Evolutionary conservation across 169 alveolate species (phyloP).

Genomic region (Eimeria falciformis): DNA sequence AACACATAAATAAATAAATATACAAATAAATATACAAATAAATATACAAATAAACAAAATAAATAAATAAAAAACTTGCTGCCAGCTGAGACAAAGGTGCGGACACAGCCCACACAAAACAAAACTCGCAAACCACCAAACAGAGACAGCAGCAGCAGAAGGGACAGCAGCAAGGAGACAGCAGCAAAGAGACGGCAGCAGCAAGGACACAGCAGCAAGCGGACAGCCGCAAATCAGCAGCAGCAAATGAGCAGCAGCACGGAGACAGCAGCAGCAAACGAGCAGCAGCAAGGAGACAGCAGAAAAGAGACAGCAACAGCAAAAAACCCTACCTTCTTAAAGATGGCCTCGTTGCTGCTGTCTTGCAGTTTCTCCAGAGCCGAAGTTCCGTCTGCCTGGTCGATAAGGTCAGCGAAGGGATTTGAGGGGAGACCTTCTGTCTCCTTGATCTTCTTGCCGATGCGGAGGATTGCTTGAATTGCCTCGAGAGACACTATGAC

Average conservation of each 20-base stretch:
- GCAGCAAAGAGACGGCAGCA: no score
- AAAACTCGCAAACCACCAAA: constrained; percentile 9
- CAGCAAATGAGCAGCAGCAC: no score
- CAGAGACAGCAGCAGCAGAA: not conserved
- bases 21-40: no score
- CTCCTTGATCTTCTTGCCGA: constrained; percentile 60
- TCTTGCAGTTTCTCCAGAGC: constrained; percentile 78
- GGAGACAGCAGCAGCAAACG: no score
- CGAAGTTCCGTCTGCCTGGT: constrained; percentile 77
- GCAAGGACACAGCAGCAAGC: no score
- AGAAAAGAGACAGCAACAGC: not conserved
- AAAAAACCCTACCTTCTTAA: constrained; percentile 71
- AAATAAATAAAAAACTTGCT: not conserved
- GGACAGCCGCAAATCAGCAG: no score
- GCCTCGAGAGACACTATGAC: constrained; percentile 94
- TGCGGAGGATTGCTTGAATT: constrained; percentile 91
- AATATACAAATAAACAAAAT: not conserved
- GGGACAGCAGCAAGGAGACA: no score
- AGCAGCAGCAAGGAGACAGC: no score
- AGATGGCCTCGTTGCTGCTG: constrained; percentile 77
- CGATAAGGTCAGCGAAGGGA: constrained; percentile 60
- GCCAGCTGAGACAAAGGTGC: not conserved
- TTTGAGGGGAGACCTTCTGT: not conserved
- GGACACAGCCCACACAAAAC: not conserved
- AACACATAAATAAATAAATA: no score